These are phyloP conservation scores for Draba incana DNA, from an alignment of 345 rosid genomes.

Conservation along the genomic window DNA sequence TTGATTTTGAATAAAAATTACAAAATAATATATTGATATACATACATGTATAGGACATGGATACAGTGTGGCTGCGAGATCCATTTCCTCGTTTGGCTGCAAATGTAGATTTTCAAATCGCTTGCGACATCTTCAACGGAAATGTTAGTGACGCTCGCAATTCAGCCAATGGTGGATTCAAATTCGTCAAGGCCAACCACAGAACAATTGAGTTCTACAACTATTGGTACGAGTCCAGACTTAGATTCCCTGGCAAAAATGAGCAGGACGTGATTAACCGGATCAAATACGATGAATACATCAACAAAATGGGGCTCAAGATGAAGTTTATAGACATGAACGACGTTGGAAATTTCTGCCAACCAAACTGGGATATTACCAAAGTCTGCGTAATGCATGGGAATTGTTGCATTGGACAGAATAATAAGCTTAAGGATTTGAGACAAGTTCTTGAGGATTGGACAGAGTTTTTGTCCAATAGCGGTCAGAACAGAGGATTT, in stretches of 20 bases:
- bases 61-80: conserved; percentile 69
- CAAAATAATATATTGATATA: too few species aligned
- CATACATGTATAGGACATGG: conserved; percentile 52
- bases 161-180: conserved; percentile 67
- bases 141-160: conserved; percentile 41
- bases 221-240: conserved; percentile 61
- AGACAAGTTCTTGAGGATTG: conserved; percentile 56
- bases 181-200: conserved; percentile 51
- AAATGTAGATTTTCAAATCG: conserved; percentile 71
- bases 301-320: conserved; percentile 38
- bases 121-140: conserved; percentile 58
- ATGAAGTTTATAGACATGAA: conserved; percentile 60
- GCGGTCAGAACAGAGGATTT: neutral
- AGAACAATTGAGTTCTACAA: conserved; percentile 59
- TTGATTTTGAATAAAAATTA: too few species aligned
- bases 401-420: conserved; percentile 69
- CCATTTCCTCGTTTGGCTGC: conserved; percentile 60
- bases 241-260: conserved; percentile 44
- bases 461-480: conserved; percentile 40
- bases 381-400: conserved; percentile 74
- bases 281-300: conserved; percentile 8
- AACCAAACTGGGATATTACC: conserved; percentile 51
- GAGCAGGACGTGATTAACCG: conserved; percentile 38
- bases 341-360: conserved; percentile 67
- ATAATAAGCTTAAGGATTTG: conserved; percentile 58